Conservation (phyloP, 2,329 filamentous ascomycete genomes). For the Arthrinium phaeospermum region DNA sequence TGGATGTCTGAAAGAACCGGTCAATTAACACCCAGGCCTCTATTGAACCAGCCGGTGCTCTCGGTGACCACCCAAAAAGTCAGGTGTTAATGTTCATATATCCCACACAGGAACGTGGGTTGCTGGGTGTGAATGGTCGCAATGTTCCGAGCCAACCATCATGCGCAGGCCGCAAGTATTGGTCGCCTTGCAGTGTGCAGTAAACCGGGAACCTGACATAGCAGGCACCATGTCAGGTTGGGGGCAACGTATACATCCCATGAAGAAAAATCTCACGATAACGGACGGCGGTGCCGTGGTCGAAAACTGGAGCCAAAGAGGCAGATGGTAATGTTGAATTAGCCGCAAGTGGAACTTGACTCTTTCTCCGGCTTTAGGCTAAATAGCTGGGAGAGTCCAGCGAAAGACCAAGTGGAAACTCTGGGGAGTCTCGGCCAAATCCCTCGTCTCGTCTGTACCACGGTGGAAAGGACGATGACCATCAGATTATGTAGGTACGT, state of each 20-base stretch:
- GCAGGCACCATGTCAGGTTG: neutral
- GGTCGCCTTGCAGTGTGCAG: neutral
- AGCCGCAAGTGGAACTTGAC: slow-evolving; percentile 21
- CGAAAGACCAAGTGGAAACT: neutral
- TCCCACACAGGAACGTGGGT: neutral
- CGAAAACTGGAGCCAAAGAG: slow-evolving; percentile 6
- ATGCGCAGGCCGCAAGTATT: neutral
- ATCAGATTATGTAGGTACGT: neutral
- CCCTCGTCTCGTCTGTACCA: neutral
- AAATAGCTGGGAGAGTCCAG: slow-evolving; percentile 6
- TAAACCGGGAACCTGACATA: neutral
- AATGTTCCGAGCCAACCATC: neutral
- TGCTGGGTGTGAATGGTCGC: neutral
- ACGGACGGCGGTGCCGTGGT: neutral
- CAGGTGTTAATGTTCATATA: slow-evolving; percentile 1
- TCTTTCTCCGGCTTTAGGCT: slow-evolving; percentile 18
- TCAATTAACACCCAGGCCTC: neutral
- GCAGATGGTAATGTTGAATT: slow-evolving; percentile 19
- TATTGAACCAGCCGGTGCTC: neutral
- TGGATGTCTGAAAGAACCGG: neutral
- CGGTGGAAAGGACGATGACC: neutral
- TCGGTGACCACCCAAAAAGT: neutral
- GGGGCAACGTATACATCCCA: neutral
- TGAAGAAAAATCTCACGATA: slow-evolving; percentile 7
- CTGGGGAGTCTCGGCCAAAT: slow-evolving; percentile 16